phyloP scores from a whole-genome alignment of 805 yeast genomes.

The Candida vartiovaarae region DNA sequence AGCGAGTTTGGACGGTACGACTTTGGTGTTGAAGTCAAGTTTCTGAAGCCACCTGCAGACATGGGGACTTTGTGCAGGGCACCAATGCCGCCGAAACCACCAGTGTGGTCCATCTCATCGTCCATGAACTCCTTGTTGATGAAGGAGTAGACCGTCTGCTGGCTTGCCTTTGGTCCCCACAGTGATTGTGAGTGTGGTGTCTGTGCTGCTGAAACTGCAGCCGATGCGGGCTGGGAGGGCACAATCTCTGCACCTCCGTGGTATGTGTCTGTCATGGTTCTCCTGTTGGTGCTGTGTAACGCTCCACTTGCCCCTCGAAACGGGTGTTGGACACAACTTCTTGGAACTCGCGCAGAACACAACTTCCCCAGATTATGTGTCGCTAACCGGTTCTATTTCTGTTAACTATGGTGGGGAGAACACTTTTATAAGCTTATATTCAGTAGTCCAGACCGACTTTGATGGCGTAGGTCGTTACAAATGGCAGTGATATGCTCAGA shows the following conservation, averaged over 20 bases:
- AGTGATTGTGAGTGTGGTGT: not conserved
- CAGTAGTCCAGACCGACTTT: conserved; percentile 7
- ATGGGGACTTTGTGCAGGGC: not conserved
- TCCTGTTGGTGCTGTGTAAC: too few relatives aligned
- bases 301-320: too few relatives aligned
- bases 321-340: too few relatives aligned
- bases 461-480: conserved; percentile 13
- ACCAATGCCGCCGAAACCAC: not conserved
- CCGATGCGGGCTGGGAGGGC: conserved; percentile 7
- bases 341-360: too few relatives aligned
- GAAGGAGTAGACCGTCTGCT: conserved; percentile 12
- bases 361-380: too few relatives aligned
- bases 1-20: conserved; percentile 18
- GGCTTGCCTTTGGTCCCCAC: too few relatives aligned
- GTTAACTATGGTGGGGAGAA: too few relatives aligned
- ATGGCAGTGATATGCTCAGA: conserved; percentile 20
- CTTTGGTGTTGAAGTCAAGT: conserved; percentile 22
- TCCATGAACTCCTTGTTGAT: conserved; percentile 21
- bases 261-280: not conserved
- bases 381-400: too few relatives aligned
- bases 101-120: conserved; percentile 3
- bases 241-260: conserved; percentile 9
- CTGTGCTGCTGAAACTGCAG: not conserved
- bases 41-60: conserved; percentile 14
- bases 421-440: not conserved